Evolutionary conservation across 495 filamentous ascomycete genomes (phyloP), one percentile per base, ranked within the genome.

Genomic region (Umbilicaria muhlenbergii): DNA sequence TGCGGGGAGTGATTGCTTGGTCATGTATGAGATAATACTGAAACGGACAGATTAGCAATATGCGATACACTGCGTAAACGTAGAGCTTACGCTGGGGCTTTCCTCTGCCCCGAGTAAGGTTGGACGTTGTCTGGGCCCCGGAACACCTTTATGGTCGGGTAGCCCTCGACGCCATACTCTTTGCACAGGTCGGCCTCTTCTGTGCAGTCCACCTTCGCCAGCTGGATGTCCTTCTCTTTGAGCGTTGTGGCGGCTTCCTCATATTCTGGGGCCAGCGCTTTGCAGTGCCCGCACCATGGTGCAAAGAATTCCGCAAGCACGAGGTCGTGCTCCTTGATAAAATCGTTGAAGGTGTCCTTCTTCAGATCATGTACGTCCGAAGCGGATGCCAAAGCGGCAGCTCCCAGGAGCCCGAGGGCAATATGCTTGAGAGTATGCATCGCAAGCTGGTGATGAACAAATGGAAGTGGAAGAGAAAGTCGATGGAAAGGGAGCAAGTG

Each of bases 201-300:
- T 55, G 91, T 96, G 70, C 91, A 99, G 66, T 98, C 91, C 51
- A 99, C 71, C 74, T 99, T 96, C 53, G 74, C 87, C 38, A 99
- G 61, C 47, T 77, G 73, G 58, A 99, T 96, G 47, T 86, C 70
- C 74, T 96, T 99, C 66, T 83, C 80, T 71, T 96, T 99, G 51
- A 99, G 68, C 36, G 81, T 78, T 0, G 87, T 93, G 13, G 91
- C 91, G 35, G 91, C 91, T 60, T 91, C 84, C 51, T 92, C 85
- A 58, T 89, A 91, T 68, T 91, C 85, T 47, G 84, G 83, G 36
- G 83, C 84, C 28, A 91, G 68, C 49, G 86, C 81, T 72, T 98
- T 98, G 82, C 91, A 98, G 75, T 98, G 91, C 51, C 91, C 91
- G 61, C 92, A 99, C 92, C 91, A 96, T 35, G 92, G 92, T 18